Evolutionary conservation across 2,329 filamentous ascomycete genomes (phyloP), one percentile per base, ranked within the genome.

Genomic region (Calonectria montana): DNA sequence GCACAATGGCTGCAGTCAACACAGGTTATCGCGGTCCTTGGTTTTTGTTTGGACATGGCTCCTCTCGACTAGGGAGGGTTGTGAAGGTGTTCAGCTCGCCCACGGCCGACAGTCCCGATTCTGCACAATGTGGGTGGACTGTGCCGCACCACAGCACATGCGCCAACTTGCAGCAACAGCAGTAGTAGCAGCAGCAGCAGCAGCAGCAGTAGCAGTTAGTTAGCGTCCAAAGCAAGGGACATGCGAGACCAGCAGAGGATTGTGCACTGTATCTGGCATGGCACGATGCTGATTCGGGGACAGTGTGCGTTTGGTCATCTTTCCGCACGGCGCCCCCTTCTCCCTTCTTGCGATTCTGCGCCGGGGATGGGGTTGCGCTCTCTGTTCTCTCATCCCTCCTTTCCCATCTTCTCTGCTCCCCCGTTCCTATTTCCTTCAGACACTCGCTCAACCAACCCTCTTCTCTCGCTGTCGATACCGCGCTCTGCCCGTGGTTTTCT

Each of bases 391-490:
- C 53, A 57, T 57, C 53, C 53, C 62, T 62, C 45, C 45, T n/a
- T 53, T 15, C 27, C 53, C 53, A 6, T 37, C 57, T 41, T 37
- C 25, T 48, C 64, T 59, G 61, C 67, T 53, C 66, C 53, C 29
- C 29, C 61, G 18, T 57, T 31, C 39, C 41, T 43, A 18, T 61
- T 53, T 41, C 7, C 64, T 59, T 55, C 68, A 70, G 55, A 70
- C 68, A 43, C 55, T 70, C 68, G 68, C 68, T 70, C 67, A 67
- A 31, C 53, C 67, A 67, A 31, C 53, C 45, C n/a, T 16, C 47
- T 37, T 48, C 67, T 63, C 45, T 70, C 68, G 68, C 63, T 70
- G 25, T 53, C 53, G 48, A 53, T 9, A 53, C 48, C 48, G 39
- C 53, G 59, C 61, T 57, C 55, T 55, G 16, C 50, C 12, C 59